Evolutionary conservation across 495 filamentous ascomycete species (phyloP), one percentile per base, ranked within the genome.

Genomic region (Xylaria venustula): DNA sequence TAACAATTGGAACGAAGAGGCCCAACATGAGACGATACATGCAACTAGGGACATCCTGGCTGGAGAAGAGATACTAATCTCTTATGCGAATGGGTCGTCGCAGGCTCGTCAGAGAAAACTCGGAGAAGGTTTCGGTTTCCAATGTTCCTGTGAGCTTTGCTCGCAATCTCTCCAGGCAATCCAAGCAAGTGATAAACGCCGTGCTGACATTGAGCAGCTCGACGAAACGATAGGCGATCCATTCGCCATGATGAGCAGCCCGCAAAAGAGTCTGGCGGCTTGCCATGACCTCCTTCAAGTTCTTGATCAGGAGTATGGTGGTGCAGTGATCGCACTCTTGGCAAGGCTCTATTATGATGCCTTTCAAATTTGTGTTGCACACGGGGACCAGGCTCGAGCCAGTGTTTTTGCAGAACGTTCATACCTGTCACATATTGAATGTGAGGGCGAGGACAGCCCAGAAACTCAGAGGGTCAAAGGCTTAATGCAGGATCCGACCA

Each of bases 331-430:
- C 54, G 66, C 64, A 44, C 42, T 61, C 17, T 40, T 73, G 17
- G 59, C 69, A 14, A 67, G 75, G 28, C 47, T 70, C 32, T 80
- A 77, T 52, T 79, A 74, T 55, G 79, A 81, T 60, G 68, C 72
- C 17, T 79, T 81, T 48, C 77, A 81, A 64, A 71, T 81, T 20
- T 68, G 68, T 58, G 73, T 73, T 50, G 68, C 75, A 49, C 78
- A 81, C 62, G 64, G 75, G 6, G 79, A 81, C 60, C 54, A 68
- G 54, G 74, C 75, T 49, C 65, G 78, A 34, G 79, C 79, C 37
- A 76, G 75, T 32, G 68, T 70, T 11, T 81, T 80, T 71, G 76
- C 74, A 28, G 69, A 75, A 60, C 74, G 69, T 63, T 73, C 75
- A 48, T 69, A 69, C 23, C 65, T 66, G 48, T 60, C 61, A 34